Evolutionary conservation across 2,329 filamentous ascomycete genomes (phyloP), one percentile per base, ranked within the genome.

Genomic region (Fusarium drepaniforme): DNA sequence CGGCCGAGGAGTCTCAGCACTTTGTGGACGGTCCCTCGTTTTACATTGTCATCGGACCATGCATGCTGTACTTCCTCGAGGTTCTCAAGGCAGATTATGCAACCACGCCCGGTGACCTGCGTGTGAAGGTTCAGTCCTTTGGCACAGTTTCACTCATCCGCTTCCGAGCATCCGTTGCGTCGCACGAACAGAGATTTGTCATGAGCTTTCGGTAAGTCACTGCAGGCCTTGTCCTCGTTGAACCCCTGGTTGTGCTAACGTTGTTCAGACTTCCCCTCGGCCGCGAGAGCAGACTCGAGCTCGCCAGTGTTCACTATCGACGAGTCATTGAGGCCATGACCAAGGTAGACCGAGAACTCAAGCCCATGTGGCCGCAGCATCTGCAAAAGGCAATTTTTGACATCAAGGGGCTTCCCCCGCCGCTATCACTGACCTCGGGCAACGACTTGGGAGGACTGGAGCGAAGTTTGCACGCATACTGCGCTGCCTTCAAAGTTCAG

Each of bases 281-380:
- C 3, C 81, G 82, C 23, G 85, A 87, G 46, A 83, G 80, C 21
- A 85, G 85, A 59, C 78, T 88, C 5, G 87, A 90, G 65, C 84
- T 90, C 23, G 87, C 89, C 13, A 90, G 89, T 74, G 83, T 87
- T 30, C 85, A 88, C 75, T 89, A 89, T 75, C 85, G 88, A 35
- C 86, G 85, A 44, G 88, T 90, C 56, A 87, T 90, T 56, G 86
- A 87, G 62, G 88, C 85, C 3, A 82, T 91, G 37, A 88, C 88
- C 66, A 88, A 86, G 65, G 85, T 86, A 33, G 89, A 91, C 75
- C 86, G 88, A 42, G 88, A 86, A 65, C 80, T 91, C 53, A 90
- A 90, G 77, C 89, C 89, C 0, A 88, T 87, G 68, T 91, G 89
- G 89, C 89, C 89, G 12, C 86, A 89, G 63, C 83, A 88, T 42